Evolutionary conservation across 2,329 filamentous ascomycete species (phyloP).

Genomic region (Cytospora leucostoma): DNA sequence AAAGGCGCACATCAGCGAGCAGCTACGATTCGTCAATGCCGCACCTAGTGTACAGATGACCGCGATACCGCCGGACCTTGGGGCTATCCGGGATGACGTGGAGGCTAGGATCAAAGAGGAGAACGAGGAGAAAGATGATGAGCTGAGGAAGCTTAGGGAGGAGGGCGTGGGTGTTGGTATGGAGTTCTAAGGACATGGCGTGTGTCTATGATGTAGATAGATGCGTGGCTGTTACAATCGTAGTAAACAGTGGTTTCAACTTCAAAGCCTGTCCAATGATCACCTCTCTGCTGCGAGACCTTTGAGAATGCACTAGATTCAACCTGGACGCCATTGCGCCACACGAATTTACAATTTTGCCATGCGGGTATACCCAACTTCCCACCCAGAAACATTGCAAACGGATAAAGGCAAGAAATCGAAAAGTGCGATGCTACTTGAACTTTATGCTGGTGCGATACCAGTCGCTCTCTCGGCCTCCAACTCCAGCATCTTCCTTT

Average conservation of each 20-base stretch:
- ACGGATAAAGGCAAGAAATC: neutral
- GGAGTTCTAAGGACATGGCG: constrained; percentile 45
- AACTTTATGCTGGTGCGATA: neutral
- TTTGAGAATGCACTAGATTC: neutral
- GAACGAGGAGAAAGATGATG: constrained; percentile 59
- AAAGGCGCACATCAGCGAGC: constrained; percentile 76
- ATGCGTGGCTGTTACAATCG: neutral
- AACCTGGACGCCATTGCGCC: neutral
- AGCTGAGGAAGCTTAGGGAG: constrained; percentile 54
- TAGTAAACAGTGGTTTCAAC: neutral
- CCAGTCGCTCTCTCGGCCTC: constrained; percentile 37
- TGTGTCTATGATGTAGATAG: neutral
- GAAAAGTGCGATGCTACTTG: neutral
- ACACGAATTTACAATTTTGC: neutral
- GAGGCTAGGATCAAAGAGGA: constrained; percentile 69
- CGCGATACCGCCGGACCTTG: constrained; percentile 75
- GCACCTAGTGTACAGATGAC: constrained; percentile 87
- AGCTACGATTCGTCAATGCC: constrained; percentile 80
- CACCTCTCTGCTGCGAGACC: neutral
- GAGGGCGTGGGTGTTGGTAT: constrained; percentile 59
- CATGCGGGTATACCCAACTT: neutral
- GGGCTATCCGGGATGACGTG: constrained; percentile 66
- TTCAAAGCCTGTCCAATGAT: neutral
- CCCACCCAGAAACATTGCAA: neutral
- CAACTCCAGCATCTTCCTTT: constrained; percentile 36